Conservation (phyloP, 2,329 filamentous ascomycete genomes). For the Epichloe aotearoae region DNA sequence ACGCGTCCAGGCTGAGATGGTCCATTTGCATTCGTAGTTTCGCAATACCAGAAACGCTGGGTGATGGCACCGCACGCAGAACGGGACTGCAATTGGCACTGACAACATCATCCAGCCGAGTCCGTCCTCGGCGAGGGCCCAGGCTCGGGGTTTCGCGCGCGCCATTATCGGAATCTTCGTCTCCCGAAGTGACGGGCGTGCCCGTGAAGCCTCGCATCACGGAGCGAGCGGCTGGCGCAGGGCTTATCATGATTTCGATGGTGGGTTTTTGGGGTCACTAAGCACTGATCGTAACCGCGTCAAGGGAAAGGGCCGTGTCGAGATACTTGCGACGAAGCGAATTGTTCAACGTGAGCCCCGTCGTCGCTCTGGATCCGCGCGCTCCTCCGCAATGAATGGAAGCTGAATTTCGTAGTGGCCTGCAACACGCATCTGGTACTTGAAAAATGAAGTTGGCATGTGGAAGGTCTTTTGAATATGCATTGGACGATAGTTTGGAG, state of each 20-base stretch:
- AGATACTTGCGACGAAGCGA: constrained; percentile 1
- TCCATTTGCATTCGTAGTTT: constrained; percentile 74
- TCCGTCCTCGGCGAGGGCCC: constrained; percentile 25
- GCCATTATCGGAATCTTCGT: constrained; percentile 43
- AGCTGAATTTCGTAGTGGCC: constrained; percentile 35
- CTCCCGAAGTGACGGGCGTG: constrained; percentile 40
- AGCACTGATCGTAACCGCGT: not conserved
- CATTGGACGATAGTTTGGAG: constrained; percentile 31
- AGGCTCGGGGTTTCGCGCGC: constrained; percentile 24
- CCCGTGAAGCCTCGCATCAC: constrained; percentile 44
- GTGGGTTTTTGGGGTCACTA: not conserved
- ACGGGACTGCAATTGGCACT: constrained; percentile 51
- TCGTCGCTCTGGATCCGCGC: constrained; percentile 46
- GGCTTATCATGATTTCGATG: constrained; percentile 29
- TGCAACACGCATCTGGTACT: constrained; percentile 44
- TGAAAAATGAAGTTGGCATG: constrained; percentile 35
- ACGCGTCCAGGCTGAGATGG: constrained; percentile 51
- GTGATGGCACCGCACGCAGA: constrained; percentile 38
- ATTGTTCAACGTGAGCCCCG: constrained; percentile 34
- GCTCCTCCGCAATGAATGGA: constrained; percentile 36
- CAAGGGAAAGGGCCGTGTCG: constrained; percentile 5
- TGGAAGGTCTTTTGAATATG: constrained; percentile 36
- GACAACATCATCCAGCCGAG: constrained; percentile 41
- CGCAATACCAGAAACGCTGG: constrained; percentile 60
- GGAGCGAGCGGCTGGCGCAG: constrained; percentile 35